Base-by-base conservation (phyloP, 2,329 filamentous ascomycete genomes). In the Acrocalymma vagum region DNA sequence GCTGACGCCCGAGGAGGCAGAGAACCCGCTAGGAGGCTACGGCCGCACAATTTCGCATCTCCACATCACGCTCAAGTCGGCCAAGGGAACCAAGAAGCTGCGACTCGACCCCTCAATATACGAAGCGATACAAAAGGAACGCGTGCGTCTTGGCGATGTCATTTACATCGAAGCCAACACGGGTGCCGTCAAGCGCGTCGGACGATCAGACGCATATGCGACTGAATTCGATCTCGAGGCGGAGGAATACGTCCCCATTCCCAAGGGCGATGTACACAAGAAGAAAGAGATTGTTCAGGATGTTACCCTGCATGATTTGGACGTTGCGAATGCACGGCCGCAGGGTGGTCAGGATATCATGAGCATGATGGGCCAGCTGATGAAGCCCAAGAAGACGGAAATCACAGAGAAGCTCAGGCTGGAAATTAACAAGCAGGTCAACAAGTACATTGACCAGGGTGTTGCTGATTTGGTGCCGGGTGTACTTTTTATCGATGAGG, bases 211-310 rank as follows among this genome's bases (percentile, higher is more conserved):
- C 70, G 94, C 94, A 18, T 97, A 97, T 71, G 93, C 92, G 18
- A 99, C 94, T 35, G 94, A 99, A 71, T 99, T 99, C 69, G 94
- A 99, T 69, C 84, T 99, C 33, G 94, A 99, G 76, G 94, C 94
- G 2, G 94, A 99, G 74, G 94, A 99, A 74, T 99, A 99, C 71
- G 94, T 99, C 53, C 94, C 94, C 5, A 95, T 99, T 51, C 94
- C 94, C 42, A 99, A 99, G 78, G 94, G 94, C 43, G 94, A 99
- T 65, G 94, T 99, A 38, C 94, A 97, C 79, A 99, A 99, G 83
- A 97, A 96, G 84, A 99, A 99, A 79, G 94, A 99, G 75, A 95
- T 99, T 58, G 94, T 99, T 23, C 94, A 99, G 71, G 94, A 99
- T 64, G 94, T 99, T 50, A 96, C 94, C 29, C 81, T 99, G 52